Evolutionary conservation across 768 basidiomycete genomes (phyloP).

Genomic region (Rhodotorula paludigena): DNA sequence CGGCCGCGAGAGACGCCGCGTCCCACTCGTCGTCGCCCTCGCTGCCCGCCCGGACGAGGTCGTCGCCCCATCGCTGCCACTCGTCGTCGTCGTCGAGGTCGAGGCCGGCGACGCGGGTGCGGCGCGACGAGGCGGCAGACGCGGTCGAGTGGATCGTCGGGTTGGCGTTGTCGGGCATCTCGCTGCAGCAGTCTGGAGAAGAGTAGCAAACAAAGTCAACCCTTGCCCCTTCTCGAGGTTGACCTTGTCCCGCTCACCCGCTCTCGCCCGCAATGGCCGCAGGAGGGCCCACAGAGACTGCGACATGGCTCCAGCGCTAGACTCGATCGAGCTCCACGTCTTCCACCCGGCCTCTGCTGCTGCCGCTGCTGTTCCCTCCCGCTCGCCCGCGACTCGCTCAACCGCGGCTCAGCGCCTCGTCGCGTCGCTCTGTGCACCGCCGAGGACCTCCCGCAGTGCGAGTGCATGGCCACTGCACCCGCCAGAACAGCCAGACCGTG

Average conservation of each 20-base stretch:
- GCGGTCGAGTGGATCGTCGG: constrained; percentile 65
- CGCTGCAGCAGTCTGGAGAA: not conserved
- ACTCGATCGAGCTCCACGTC: not conserved
- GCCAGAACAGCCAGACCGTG: too few relatives aligned
- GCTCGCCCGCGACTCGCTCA: too few relatives aligned
- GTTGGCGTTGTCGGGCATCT: constrained; percentile 74
- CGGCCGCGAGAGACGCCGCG: too few relatives aligned
- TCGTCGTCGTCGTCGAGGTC: constrained; percentile 47
- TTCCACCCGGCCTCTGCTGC: not conserved
- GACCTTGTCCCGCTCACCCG: not conserved
- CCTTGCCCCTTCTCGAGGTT: not conserved
- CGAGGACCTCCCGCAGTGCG: too few relatives aligned
- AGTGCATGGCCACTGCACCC: too few relatives aligned
- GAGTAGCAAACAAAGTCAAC: not conserved
- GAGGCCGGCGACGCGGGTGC: constrained; percentile 51
- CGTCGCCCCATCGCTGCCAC: constrained; percentile 27
- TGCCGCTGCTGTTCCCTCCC: not conserved
- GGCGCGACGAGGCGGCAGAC: constrained; percentile 17
- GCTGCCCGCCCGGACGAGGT: not conserved
- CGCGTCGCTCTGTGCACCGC: too few relatives aligned
- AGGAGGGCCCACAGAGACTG: not conserved
- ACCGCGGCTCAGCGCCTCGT: too few relatives aligned
- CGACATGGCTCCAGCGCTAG: too few relatives aligned
- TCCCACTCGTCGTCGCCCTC: not conserved
- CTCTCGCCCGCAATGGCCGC: not conserved